Evolutionary conservation across 1,284 basidiomycete species (phyloP), one percentile per base, ranked within the genome.

Genomic region (Tilletia caries): DNA sequence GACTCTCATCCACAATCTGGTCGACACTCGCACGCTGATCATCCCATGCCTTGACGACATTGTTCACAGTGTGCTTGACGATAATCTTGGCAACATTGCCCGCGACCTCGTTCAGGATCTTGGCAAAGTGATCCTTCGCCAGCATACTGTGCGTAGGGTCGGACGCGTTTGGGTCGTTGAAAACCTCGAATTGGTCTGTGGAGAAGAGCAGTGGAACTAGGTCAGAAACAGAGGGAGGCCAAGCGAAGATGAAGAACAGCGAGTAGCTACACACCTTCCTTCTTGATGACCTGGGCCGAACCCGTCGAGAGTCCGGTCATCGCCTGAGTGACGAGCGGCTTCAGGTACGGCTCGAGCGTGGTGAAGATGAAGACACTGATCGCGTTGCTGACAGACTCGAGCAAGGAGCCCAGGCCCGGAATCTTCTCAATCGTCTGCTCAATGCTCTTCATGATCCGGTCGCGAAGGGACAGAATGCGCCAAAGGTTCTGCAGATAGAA

Each of bases 391-490:
- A 96, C 85, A 84, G 92, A 94, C 75, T 95, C 92, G 64, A 94
- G 88, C 67, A 95, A 83, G 0, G 89, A 62, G 44, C 70, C 76
- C n/a, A 88, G 83, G 18, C 87, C 87, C 0, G 87, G 87, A 64
- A 91, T 86, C 86, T 88, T 80, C 41, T 79, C 91, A 72, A 96
- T 93, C 0, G 90, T 94, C 75, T 87, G 89, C 79, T 90, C 89
- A 68, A 97, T 92, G 82, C 89, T 90, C 87, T 95, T 95, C 82
- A 89, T 89, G 73, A 83, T 79, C 50, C 88, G 88, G 84, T 97
- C 94, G 66, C 93, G 87, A 84, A 95, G 94, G 60, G 87, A 89
- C 78, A 96, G 84, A 13, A 96, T 89, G 84, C 92, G 89, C 93
- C 93, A 95, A 18, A 95, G 84, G 2, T 89, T 88, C 62, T 64